These are phyloP conservation scores for Gypsophila paniculata DNA, from an alignment of 179 eudicot genomes.

Conservation along the genomic window DNA sequence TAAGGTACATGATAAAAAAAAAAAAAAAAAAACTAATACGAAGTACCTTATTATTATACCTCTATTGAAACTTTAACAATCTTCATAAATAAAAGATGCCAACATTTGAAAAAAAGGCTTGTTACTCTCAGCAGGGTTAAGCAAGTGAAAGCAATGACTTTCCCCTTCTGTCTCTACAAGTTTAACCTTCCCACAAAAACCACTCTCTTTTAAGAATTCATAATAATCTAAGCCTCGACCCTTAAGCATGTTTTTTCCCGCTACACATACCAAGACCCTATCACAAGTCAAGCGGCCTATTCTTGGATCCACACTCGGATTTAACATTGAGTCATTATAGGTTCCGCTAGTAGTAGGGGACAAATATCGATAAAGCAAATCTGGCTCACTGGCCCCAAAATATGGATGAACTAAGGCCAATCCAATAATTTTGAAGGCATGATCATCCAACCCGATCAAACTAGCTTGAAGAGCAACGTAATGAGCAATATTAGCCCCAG, in stretches of 20 bases:
- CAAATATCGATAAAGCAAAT: constrained; percentile 24
- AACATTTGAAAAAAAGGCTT: constrained; percentile 19
- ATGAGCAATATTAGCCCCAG: constrained; percentile 43
- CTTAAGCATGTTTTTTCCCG: constrained; percentile 32
- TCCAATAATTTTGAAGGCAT: constrained; percentile 18
- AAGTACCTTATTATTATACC: no score
- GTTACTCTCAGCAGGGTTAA: constrained; percentile 16
- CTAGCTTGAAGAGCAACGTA: constrained; percentile 36
- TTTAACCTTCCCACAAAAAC: constrained; percentile 34
- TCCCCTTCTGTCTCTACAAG: constrained; percentile 31
- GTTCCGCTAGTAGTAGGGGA: constrained; percentile 26
- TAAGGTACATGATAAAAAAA: no score
- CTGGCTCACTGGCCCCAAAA: constrained; percentile 25
- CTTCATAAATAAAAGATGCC: constrained; percentile 23
- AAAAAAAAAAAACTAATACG: no score
- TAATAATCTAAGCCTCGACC: constrained; percentile 28
- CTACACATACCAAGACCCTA: constrained; percentile 39
- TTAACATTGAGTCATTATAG: constrained; percentile 32
- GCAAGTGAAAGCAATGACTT: constrained; percentile 36
- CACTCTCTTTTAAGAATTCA: constrained; percentile 24
- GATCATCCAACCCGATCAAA: background rate
- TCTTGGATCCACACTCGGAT: constrained; percentile 37
- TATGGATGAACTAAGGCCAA: constrained; percentile 34
- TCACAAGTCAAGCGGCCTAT: constrained; percentile 27
- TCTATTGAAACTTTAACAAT: no score